Evolutionary conservation across 345 rosid species (phyloP).

Genomic region (Rhodamnia rubescens): DNA sequence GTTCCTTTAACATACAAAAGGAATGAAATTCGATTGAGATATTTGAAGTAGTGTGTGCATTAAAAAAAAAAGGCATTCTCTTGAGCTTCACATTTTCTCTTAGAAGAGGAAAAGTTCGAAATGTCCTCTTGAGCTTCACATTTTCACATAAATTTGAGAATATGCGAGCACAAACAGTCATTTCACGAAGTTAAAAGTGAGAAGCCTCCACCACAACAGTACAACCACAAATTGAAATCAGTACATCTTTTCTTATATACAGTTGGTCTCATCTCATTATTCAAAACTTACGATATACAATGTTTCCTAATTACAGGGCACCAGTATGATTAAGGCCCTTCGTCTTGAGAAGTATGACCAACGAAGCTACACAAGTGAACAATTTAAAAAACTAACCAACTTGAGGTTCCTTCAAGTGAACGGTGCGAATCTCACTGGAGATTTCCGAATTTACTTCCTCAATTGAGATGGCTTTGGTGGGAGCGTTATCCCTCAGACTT

Average conservation of each 20-base stretch:
- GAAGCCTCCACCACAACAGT: background rate
- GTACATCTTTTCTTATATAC: rapidly evolving
- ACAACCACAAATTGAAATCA: background rate
- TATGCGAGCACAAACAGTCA: background rate
- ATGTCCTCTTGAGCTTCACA: background rate
- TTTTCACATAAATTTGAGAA: background rate
- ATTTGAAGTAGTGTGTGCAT: too few relatives aligned
- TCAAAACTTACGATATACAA: background rate
- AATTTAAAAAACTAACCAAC: background rate
- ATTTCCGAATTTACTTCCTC: background rate
- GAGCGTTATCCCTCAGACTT: background rate
- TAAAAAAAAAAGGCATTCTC: background rate
- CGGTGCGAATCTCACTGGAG: rapidly evolving
- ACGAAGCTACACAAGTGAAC: background rate
- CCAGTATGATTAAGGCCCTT: background rate
- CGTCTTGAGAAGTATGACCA: background rate
- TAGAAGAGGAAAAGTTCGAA: background rate
- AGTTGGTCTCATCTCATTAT: background rate
- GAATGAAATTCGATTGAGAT: too few relatives aligned
- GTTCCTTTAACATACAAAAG: too few relatives aligned
- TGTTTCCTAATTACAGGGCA: background rate
- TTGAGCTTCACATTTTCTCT: too few relatives aligned
- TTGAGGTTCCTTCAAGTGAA: background rate
- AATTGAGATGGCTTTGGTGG: background rate
- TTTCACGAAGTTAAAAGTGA: background rate